Evolutionary conservation across 2,329 filamentous ascomycete species (phyloP).

Genomic region (Talaromyces funiculosus): DNA sequence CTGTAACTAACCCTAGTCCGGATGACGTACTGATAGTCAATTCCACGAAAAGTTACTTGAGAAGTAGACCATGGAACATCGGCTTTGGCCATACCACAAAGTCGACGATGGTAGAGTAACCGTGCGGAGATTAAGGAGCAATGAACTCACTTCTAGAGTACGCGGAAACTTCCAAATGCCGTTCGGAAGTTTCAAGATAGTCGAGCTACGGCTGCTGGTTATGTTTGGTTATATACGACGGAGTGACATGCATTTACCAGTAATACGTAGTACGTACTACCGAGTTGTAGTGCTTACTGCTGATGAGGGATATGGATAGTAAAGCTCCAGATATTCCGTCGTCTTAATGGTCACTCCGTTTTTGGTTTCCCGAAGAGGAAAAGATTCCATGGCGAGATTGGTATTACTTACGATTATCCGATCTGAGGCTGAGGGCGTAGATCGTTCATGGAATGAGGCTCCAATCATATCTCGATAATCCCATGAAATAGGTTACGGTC

Average conservation of each 20-base stretch:
- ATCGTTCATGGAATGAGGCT: not conserved
- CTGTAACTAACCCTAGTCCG: conserved; percentile 5
- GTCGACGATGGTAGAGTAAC: not conserved
- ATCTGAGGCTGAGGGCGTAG: not conserved
- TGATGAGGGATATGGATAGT: not conserved
- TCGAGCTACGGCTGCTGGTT: not conserved
- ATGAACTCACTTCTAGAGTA: not conserved
- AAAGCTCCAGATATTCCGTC: not conserved
- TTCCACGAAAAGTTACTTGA: not conserved
- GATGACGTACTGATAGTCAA: not conserved
- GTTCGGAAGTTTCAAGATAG: not conserved
- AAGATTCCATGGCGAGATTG: not conserved
- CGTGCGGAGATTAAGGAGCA: not conserved
- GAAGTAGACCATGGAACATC: not conserved
- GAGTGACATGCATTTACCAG: not conserved
- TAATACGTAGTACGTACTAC: too few relatives aligned
- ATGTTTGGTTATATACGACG: not conserved
- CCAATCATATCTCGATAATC: not conserved
- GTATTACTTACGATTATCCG: not conserved
- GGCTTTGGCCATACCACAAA: not conserved
- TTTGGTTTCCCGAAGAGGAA: not conserved
- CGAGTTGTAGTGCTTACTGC: not conserved
- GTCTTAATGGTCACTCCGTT: not conserved
- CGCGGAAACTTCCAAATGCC: not conserved
- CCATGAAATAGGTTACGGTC: not conserved